phyloP scores from a whole-genome alignment of 768 basidiomycete genomes.

The Boletus pseudopeckii region DNA sequence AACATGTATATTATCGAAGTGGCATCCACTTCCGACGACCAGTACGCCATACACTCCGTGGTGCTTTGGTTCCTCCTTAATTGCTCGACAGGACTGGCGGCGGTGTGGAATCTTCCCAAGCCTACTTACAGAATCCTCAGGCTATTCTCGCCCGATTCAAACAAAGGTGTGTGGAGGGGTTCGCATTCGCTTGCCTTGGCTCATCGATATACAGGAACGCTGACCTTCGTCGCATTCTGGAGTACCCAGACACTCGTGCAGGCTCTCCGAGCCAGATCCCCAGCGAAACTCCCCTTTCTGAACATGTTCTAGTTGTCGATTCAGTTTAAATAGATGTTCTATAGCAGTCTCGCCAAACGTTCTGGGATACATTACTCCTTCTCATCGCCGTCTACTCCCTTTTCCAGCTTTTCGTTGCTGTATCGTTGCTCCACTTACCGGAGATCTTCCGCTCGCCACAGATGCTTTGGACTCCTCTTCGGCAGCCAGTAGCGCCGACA shows the following conservation, averaged over 20 bases:
- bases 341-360: conserved; percentile 2
- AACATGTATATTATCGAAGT: conserved; percentile 79
- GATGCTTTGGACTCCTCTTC: conserved; percentile 37
- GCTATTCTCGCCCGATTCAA: conserved; percentile 60
- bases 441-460: conserved; percentile 17
- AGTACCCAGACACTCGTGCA: conserved; percentile 39
- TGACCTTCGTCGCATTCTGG: conserved; percentile 53
- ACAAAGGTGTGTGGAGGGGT: conserved; percentile 46
- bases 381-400: conserved; percentile 34
- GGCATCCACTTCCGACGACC: conserved; percentile 47
- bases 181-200: not conserved
- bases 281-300: conserved; percentile 12
- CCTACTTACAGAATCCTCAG: conserved; percentile 39
- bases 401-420: conserved; percentile 36
- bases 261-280: conserved; percentile 5
- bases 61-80: not conserved
- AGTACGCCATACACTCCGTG: conserved; percentile 21
- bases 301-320: not conserved
- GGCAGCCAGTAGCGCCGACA: conserved; percentile 43
- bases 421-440: conserved; percentile 17
- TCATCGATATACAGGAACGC: conserved; percentile 41
- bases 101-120: conserved; percentile 29
- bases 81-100: conserved; percentile 3
- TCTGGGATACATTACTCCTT: conserved; percentile 1
- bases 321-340: conserved; percentile 1